Evolutionary conservation across 2,329 filamentous ascomycete genomes (phyloP), one percentile per base, ranked within the genome.

Genomic region (Thelonectria olida): DNA sequence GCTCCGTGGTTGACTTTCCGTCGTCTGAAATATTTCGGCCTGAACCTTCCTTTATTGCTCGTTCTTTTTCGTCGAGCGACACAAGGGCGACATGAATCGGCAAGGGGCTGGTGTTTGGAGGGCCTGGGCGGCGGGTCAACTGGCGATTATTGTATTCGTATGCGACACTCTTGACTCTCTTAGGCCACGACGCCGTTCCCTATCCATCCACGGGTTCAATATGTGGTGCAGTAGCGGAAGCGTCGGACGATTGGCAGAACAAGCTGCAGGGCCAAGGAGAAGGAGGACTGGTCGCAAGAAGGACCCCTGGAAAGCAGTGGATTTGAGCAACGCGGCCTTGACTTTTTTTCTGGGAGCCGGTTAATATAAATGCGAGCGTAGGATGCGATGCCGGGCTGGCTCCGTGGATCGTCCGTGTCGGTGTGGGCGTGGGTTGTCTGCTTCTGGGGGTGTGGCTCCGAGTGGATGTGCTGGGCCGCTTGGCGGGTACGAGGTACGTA

Each of bases 241-340:
- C 57, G 68, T 71, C 69, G 69, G 69, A 62, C 64, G 64, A 64
- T 67, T 70, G 64, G 68, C 67, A 70, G 68, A 65, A 67, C 67
- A 67, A 58, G 62, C 56, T 65, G 62, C 60, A 42, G 42, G 61
- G 67, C 61, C 66, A 71, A 66, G 62, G 55, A 65, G 39, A 57
- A 53, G 53, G 52, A 60, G 58, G 38, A 48, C 59, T 66, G 61
- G 64, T 61, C 49, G 56, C 51, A 54, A 65, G 51, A 54, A 53
- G 55, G 60, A 53, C 44, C 61, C 62, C 59, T 69, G 62, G 41
- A 63, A 47, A 47, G 23, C 61, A 57, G 54, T 68, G 54, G 58
- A 62, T 48, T 51, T 64, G 58, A 54, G 56, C 54, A 61, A 65
- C 48, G 53, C 51, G 44, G 65, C 51, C 62, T 71, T 63, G 66